Evolutionary conservation across 1,284 basidiomycete species (phyloP).

Genomic region (Pascua sp.): DNA sequence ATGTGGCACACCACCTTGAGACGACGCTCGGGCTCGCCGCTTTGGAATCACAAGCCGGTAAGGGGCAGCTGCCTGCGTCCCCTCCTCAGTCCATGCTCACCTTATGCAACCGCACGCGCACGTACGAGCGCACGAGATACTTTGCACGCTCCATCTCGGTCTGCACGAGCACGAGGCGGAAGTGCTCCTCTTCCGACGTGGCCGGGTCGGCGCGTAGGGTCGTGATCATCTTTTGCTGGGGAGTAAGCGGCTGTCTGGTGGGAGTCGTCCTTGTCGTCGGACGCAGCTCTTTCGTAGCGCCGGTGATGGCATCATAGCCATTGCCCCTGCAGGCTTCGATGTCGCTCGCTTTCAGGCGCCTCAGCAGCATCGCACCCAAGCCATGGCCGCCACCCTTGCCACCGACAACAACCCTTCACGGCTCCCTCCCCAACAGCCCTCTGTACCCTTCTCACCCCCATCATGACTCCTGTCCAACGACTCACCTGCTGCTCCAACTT

Average conservation of each 20-base stretch:
- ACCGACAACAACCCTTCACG: no score
- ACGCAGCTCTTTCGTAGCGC: background rate
- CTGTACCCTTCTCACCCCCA: background rate
- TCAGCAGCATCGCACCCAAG: background rate
- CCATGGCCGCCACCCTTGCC: background rate
- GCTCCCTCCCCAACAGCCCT: background rate
- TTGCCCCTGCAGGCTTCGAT: background rate
- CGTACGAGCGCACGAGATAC: conserved; percentile 79
- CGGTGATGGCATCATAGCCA: no score
- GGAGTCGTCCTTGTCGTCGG: background rate
- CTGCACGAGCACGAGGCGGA: conserved; percentile 82
- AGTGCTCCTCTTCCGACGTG: conserved; percentile 83
- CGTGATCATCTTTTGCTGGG: conserved; percentile 48
- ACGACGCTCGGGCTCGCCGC: no score
- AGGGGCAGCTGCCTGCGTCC: no score
- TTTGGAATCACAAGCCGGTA: no score
- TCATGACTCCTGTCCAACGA: conserved; percentile 14
- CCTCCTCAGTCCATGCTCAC: conserved; percentile 51
- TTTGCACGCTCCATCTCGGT: conserved; percentile 89
- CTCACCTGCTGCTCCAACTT: conserved; percentile 81
- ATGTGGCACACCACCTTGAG: no score
- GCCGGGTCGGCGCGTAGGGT: conserved; percentile 67
- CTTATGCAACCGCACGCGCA: conserved; percentile 80
- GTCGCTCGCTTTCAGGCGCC: no score
- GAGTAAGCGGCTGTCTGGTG: background rate